phyloP scores from a whole-genome alignment of 495 filamentous ascomycete species.

The Usnea hakonensis region DNA sequence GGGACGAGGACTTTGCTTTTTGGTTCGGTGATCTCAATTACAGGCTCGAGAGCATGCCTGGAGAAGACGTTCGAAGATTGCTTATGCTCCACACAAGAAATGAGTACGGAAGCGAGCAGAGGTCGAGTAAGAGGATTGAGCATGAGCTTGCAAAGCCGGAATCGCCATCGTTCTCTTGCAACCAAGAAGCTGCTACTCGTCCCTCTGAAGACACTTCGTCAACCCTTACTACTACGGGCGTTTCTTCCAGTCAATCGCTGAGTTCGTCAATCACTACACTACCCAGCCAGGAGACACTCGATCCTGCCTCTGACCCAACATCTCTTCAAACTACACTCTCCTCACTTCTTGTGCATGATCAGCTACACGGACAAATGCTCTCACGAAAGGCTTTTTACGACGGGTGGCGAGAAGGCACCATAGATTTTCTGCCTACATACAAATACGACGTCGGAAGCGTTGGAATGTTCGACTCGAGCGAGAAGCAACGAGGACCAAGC shows the following conservation, averaged over 20 bases:
- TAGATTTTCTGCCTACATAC: conserved; percentile 86
- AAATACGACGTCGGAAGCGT: conserved; percentile 96
- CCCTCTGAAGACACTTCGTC: conserved; percentile 8
- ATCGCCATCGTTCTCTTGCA: neutral
- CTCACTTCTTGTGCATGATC: conserved; percentile 83
- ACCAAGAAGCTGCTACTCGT: conserved; percentile 15
- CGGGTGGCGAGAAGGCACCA: conserved; percentile 84
- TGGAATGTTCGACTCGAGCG: conserved; percentile 85
- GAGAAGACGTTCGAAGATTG: conserved; percentile 79
- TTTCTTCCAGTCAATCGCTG: conserved; percentile 3
- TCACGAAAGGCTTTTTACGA: conserved; percentile 74
- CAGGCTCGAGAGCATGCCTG: conserved; percentile 77
- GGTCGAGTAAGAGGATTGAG: conserved; percentile 29
- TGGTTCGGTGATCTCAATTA: conserved; percentile 99
- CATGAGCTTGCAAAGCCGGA: conserved; percentile 26
- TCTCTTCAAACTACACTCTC: conserved; percentile 77
- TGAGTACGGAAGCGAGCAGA: conserved; percentile 51
- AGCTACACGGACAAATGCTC: conserved; percentile 67
- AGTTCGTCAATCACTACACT: neutral
- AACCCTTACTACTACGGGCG: neutral
- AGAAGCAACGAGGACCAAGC: conserved; percentile 84
- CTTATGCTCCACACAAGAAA: conserved; percentile 75
- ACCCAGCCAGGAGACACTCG: conserved; percentile 21
- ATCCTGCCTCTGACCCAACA: conserved; percentile 49
- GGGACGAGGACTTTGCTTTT: conserved; percentile 85